Evolutionary conservation across 2,329 filamentous ascomycete genomes (phyloP), one percentile per base, ranked within the genome.

Genomic region (Colletotrichum sublineola): DNA sequence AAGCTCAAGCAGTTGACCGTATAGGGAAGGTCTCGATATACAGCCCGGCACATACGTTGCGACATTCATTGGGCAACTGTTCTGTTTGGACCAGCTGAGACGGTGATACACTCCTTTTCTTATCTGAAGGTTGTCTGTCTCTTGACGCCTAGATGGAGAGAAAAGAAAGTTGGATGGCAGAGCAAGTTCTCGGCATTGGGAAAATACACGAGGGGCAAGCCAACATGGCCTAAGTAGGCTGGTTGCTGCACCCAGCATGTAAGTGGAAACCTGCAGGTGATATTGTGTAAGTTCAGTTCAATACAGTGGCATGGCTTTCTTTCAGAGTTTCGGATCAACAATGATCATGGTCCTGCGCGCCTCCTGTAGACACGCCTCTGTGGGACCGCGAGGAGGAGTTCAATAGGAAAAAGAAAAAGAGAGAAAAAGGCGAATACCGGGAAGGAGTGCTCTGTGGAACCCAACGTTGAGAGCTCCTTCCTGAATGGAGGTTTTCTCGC

Each of bases 201-300:
- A 40, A 60, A 29, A 14, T 58, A 52, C 68, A 69, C 55, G 31
- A 52, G 53, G 53, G 18, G 24, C 66, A 63, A 60, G 66, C 66
- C 70, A 73, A 38, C 50, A 58, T 44, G 38, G 40, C 12, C 29
- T 24, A 63, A 50, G 11, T 31, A 62, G n/a, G 46, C 36, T 33
- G 31, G 57, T 63, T 38, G 38, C 65, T 44, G 69, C 69, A 63
- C 64, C 53, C 69, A 48, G 40, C 42, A 40, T 69, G 69, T 68
- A 64, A 61, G 66, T 69, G 66, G 69, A 24, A 63, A 29, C 24
- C 48, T 69, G 66, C 66, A 52, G 53, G 38, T 20, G 38, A 46
- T 56, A 46, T 56, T 42, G 60, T 71, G 69, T 55, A 64, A 64
- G 58, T 63, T 48, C 60, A 55, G 60, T 72, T 63, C 40, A 57